Percentiles rank a stretch among this genome's conserved stretches.
Conservation (phyloP, 495 filamentous ascomycete species). For the Podospora anserina region DNA sequence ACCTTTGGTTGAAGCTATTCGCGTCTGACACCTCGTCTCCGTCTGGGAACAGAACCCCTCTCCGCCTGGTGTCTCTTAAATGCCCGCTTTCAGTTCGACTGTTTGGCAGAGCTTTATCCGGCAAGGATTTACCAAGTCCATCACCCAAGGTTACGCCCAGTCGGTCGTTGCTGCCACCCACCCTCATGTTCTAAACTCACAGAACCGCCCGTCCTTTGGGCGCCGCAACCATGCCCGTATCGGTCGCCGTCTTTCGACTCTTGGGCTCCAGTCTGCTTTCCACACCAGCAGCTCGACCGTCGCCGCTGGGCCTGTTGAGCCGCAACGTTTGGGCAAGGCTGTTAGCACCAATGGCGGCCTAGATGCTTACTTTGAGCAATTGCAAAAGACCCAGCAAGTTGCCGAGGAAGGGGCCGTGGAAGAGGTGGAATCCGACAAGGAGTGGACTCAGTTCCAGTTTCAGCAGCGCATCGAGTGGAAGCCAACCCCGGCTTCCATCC, state of each 20-base stretch:
- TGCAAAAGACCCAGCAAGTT: constrained; percentile 65
- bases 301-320: constrained; percentile 36
- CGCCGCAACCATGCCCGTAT: constrained; percentile 47
- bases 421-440: constrained; percentile 60
- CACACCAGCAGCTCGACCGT: constrained; percentile 45
- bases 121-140: constrained; percentile 90
- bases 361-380: constrained; percentile 85
- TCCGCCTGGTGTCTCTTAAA: constrained; percentile 53
- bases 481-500: constrained; percentile 49
- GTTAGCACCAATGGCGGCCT: constrained; percentile 50
- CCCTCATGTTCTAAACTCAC: constrained; percentile 72
- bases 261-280: constrained; percentile 74
- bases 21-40: neutral
- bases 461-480: constrained; percentile 84
- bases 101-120: constrained; percentile 84
- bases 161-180: constrained; percentile 95
- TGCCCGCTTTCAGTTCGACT: constrained; percentile 57
- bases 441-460: constrained; percentile 90
- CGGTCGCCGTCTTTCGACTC: constrained; percentile 54
- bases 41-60: constrained; percentile 33
- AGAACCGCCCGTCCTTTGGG: constrained; percentile 54
- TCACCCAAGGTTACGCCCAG: constrained; percentile 96
- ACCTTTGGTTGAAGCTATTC: neutral
- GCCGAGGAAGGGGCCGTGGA: constrained; percentile 44
- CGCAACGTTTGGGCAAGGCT: constrained; percentile 40